Evolutionary conservation across 495 filamentous ascomycete genomes (phyloP).

Genomic region (Xylaria venustula): DNA sequence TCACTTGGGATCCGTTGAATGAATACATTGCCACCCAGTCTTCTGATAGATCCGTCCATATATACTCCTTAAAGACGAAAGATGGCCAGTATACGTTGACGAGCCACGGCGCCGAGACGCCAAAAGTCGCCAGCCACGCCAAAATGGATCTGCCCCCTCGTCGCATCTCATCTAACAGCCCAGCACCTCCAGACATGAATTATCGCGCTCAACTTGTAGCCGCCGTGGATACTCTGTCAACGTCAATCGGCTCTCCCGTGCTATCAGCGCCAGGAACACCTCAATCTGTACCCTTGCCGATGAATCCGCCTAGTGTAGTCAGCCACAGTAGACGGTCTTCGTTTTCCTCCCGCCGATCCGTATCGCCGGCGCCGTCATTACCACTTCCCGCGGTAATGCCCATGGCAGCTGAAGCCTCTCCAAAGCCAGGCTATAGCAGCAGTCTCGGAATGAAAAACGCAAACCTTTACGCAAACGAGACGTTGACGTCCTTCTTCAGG

Average conservation of each 20-base stretch:
- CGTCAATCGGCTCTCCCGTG: slow-evolving; percentile 73
- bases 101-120: slow-evolving; percentile 42
- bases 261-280: slow-evolving; percentile 96
- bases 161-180: slow-evolving; percentile 87
- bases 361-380: slow-evolving; percentile 91
- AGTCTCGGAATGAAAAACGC: slow-evolving; percentile 74
- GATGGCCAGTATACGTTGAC: slow-evolving; percentile 88
- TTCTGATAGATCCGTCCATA: slow-evolving; percentile 95
- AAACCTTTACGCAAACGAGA: slow-evolving; percentile 95
- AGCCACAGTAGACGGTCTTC: slow-evolving; percentile 92
- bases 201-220: slow-evolving; percentile 55
- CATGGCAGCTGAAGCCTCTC: slow-evolving; percentile 69
- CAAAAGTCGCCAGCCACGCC: slow-evolving; percentile 52
- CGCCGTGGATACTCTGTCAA: slow-evolving; percentile 50
- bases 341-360: slow-evolving; percentile 90
- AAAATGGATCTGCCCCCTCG: slow-evolving; percentile 91
- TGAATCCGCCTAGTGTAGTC: slow-evolving; percentile 89
- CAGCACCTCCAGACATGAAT: slow-evolving; percentile 79
- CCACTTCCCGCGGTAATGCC: slow-evolving; percentile 97
- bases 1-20: slow-evolving; percentile 97
- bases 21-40: slow-evolving; percentile 98
- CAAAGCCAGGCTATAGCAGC: slow-evolving; percentile 62
- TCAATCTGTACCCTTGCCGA: slow-evolving; percentile 81
- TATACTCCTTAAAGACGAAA: slow-evolving; percentile 93
- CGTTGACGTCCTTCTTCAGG: slow-evolving; percentile 94